Percentiles rank a stretch among this genome's conserved stretches.
Evolutionary conservation across 2,329 filamentous ascomycete genomes (phyloP).

Genomic region (Aureobasidium subglaciale): DNA sequence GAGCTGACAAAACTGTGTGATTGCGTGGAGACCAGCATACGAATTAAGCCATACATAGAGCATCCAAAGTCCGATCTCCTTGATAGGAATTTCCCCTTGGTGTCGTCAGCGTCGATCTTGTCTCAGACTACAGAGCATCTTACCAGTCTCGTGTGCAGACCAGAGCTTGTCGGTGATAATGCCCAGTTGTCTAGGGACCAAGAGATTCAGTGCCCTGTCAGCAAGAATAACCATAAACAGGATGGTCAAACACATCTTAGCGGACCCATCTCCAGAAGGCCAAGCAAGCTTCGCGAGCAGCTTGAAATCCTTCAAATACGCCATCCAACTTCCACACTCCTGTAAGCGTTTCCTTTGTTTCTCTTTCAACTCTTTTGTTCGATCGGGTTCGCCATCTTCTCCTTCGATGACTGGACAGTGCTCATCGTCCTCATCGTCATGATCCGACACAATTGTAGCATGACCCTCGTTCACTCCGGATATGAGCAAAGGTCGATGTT

Average conservation of each 20-base stretch:
- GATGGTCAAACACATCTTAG: conserved; percentile 62
- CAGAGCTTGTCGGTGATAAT: conserved; percentile 66
- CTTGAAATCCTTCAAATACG: conserved; percentile 66
- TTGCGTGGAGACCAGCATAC: conserved; percentile 43
- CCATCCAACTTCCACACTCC: conserved; percentile 68
- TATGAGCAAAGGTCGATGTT: conserved; percentile 13
- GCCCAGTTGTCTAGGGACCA: conserved; percentile 75
- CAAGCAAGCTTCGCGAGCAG: conserved; percentile 73
- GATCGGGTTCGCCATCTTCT: conserved; percentile 50
- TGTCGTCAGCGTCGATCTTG: background rate
- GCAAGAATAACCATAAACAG: conserved; percentile 62
- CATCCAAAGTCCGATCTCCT: conserved; percentile 47
- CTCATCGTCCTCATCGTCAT: conserved; percentile 17
- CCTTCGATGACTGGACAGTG: conserved; percentile 17
- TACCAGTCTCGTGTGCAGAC: conserved; percentile 37
- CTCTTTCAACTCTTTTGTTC: conserved; percentile 49
- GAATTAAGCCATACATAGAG: conserved; percentile 44
- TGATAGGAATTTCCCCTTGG: conserved; percentile 39
- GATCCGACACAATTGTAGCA: conserved; percentile 11
- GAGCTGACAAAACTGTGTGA: conserved; percentile 47
- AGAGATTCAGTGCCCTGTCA: conserved; percentile 65
- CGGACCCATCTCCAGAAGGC: conserved; percentile 57
- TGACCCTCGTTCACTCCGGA: conserved; percentile 17
- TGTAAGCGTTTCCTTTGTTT: conserved; percentile 56
- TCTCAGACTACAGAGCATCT: conserved; percentile 16